A percentile compares a stretch with the other conserved stretches of the same genome.
phyloP scores from a whole-genome alignment of 2,329 filamentous ascomycete species.

The Talaromyces marneffei region DNA sequence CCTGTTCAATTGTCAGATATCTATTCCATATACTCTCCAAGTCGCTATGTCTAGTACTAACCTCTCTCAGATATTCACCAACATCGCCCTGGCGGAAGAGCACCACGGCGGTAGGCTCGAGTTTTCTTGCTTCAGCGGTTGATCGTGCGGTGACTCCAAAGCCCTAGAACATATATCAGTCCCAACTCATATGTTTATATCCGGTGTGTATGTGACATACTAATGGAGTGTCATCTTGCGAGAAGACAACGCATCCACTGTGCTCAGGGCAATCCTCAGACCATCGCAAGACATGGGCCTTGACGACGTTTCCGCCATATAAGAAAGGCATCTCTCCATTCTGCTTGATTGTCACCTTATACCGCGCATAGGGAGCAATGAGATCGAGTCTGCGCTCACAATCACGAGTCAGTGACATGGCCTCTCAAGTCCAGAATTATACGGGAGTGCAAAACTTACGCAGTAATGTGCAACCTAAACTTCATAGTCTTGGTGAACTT shows the following conservation, averaged over 20 bases:
- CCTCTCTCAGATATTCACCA: constrained; percentile 87
- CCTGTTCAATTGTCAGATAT: constrained; percentile 27
- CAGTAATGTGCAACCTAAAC: constrained; percentile 89
- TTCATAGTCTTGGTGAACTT: constrained; percentile 97
- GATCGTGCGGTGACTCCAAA: constrained; percentile 89
- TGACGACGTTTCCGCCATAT: constrained; percentile 85
- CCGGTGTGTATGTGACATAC: constrained; percentile 29
- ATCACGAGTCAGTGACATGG: not conserved
- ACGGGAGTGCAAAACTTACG: constrained; percentile 22
- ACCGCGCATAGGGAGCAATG: constrained; percentile 82
- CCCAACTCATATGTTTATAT: not conserved
- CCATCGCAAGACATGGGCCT: constrained; percentile 76
- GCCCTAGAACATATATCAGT: constrained; percentile 47
- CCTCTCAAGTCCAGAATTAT: not conserved
- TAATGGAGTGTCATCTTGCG: constrained; percentile 82
- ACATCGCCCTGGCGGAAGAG: constrained; percentile 90
- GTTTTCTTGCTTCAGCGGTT: constrained; percentile 71
- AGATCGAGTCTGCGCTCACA: constrained; percentile 55
- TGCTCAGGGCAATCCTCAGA: constrained; percentile 91
- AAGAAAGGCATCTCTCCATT: constrained; percentile 96
- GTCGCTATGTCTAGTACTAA: constrained; percentile 20
- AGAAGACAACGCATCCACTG: constrained; percentile 81
- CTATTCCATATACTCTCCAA: not conserved
- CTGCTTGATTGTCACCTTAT: constrained; percentile 94
- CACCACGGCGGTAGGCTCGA: constrained; percentile 86